Evolutionary conservation across 805 yeast species (phyloP).

Genomic region (Pichia deserticola): DNA sequence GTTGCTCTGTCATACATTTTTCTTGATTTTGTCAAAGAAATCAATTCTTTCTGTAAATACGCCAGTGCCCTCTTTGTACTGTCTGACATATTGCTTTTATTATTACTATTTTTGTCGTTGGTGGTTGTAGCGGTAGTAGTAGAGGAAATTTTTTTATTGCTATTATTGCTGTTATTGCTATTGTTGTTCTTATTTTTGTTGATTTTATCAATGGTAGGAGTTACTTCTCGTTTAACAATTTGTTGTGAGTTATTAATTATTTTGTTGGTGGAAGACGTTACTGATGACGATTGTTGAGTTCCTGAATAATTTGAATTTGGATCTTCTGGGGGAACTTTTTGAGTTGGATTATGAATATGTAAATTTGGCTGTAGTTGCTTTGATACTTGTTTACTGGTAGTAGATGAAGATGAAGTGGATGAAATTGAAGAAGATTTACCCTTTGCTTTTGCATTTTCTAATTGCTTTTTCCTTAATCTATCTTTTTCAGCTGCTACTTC

Average conservation of each 20-base stretch:
- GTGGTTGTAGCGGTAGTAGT: no score
- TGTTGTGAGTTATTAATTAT: no score
- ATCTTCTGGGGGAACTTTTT: not conserved
- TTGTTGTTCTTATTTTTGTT: no score
- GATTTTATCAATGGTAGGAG: no score
- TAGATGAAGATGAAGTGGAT: not conserved
- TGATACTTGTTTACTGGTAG: not conserved
- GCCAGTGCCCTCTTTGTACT: constrained; percentile 67
- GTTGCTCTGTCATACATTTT: constrained; percentile 72
- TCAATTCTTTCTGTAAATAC: constrained; percentile 79
- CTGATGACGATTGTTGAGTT: not conserved
- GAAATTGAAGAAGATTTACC: constrained; percentile 10
- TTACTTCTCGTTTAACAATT: no score
- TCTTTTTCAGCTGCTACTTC: constrained; percentile 79
- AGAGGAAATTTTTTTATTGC: no score
- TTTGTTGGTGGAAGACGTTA: no score
- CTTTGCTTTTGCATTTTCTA: constrained; percentile 42
- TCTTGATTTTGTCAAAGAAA: constrained; percentile 69
- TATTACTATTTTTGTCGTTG: not conserved
- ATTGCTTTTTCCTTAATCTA: constrained; percentile 52
- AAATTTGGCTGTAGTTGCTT: not conserved
- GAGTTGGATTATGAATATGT: not conserved
- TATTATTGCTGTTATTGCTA: no score
- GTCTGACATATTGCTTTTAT: constrained; percentile 2
- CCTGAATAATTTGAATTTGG: not conserved